A percentile compares a stretch with the other conserved stretches of the same genome.
phyloP scores from a whole-genome alignment of 1,284 basidiomycete species.

The Naganishia liquefaciens region DNA sequence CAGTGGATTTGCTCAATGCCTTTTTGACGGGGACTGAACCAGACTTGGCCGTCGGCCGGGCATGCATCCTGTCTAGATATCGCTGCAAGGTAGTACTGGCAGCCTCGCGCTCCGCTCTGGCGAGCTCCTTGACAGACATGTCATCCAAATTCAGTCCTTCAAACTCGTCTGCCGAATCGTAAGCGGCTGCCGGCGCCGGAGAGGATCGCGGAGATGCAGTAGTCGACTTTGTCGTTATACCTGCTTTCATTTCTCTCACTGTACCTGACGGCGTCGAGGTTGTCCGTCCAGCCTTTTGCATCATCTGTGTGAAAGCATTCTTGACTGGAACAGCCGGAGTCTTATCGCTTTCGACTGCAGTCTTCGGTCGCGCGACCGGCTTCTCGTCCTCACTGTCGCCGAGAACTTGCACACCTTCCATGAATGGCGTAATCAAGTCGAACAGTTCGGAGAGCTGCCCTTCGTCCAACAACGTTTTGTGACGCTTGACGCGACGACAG shows the following conservation, averaged over 20 bases:
- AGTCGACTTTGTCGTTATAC: constrained; percentile 17
- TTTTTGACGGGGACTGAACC: constrained; percentile 11
- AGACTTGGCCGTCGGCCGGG: constrained; percentile 14
- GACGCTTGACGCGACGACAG: constrained; percentile 46
- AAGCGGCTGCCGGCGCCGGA: constrained; percentile 35
- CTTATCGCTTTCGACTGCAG: constrained; percentile 37
- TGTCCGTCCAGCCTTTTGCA: constrained; percentile 43
- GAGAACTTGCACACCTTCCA: constrained; percentile 39
- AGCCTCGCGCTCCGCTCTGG: constrained; percentile 47
- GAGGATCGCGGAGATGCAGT: constrained; percentile 25
- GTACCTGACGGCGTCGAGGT: constrained; percentile 1
- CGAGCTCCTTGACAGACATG: constrained; percentile 46
- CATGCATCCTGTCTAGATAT: constrained; percentile 27
- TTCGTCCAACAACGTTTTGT: constrained; percentile 50
- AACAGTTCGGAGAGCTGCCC: constrained; percentile 52
- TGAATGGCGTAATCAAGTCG: constrained; percentile 48
- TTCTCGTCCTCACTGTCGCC: constrained; percentile 47
- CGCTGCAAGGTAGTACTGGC: constrained; percentile 9
- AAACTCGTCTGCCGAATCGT: constrained; percentile 43
- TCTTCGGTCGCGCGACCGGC: constrained; percentile 42
- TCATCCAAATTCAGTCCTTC: constrained; percentile 44
- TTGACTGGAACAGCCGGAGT: constrained; percentile 5
- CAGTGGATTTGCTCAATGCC: constrained; percentile 12
- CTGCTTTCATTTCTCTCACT: constrained; percentile 29
- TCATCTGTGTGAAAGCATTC: constrained; percentile 52